Conservation (phyloP, 73 alveolate genomes). For the Tetrahymena thermophila region DNA sequence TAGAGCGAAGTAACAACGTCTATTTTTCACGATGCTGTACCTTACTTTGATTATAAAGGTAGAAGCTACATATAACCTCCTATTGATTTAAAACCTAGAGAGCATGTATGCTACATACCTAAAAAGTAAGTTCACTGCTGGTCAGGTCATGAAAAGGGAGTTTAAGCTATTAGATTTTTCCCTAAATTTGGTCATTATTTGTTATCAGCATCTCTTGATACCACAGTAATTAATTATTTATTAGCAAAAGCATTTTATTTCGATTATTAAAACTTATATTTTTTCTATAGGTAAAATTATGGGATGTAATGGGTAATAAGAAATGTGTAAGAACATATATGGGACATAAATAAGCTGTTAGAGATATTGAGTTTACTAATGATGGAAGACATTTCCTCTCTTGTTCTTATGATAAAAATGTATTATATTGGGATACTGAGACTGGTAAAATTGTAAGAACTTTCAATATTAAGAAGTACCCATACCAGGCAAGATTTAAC, state of each 20-base stretch:
- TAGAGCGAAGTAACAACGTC: slow-evolving; percentile 17
- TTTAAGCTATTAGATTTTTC: slow-evolving; percentile 81
- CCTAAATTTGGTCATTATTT: slow-evolving; percentile 93
- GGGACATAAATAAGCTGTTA: slow-evolving; percentile 96
- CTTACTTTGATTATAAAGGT: slow-evolving; percentile 61
- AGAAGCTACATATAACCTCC: slow-evolving; percentile 87
- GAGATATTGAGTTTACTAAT: slow-evolving; percentile 84
- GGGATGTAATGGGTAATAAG: slow-evolving; percentile 93
- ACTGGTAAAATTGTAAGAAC: slow-evolving; percentile 91
- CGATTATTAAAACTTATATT: slow-evolving; percentile 42
- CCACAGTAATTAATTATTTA: slow-evolving; percentile 46
- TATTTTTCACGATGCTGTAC: slow-evolving; percentile 52
- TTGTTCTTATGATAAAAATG: slow-evolving; percentile 88
- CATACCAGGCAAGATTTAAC: slow-evolving; percentile 83
- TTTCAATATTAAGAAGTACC: slow-evolving; percentile 78
- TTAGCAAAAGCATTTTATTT: slow-evolving; percentile 16
- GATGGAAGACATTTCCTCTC: slow-evolving; percentile 90
- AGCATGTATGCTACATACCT: slow-evolving; percentile 88
- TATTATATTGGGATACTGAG: slow-evolving; percentile 96
- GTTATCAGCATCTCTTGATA: slow-evolving; percentile 84
- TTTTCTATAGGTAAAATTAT: slow-evolving; percentile 68
- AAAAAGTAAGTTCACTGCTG: slow-evolving; percentile 91
- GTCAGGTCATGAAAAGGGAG: slow-evolving; percentile 91
- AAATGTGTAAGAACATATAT: slow-evolving; percentile 89
- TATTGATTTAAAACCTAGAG: slow-evolving; percentile 77